Percentiles rank a stretch among this genome's conserved stretches.
phyloP scores from a whole-genome alignment of 1,139 yeast species.

The Blastobotrys indianensis region DNA sequence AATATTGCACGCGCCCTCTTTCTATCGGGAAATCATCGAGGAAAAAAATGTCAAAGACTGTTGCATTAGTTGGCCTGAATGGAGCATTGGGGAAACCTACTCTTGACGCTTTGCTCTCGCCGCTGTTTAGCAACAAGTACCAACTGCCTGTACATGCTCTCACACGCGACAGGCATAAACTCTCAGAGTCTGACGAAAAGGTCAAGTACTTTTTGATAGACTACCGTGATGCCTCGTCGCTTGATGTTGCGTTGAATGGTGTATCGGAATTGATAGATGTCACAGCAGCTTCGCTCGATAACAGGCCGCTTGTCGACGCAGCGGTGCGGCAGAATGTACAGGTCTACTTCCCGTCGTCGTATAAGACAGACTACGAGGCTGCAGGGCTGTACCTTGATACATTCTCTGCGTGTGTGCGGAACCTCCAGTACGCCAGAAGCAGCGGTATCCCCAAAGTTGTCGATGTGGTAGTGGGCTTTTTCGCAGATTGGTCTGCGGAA shows the following conservation, averaged over 20 bases:
- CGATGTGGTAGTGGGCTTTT: background rate
- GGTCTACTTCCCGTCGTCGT: constrained; percentile 57
- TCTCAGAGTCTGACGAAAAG: constrained; percentile 33
- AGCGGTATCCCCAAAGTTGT: constrained; percentile 1
- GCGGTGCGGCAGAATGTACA: constrained; percentile 42
- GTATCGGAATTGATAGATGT: constrained; percentile 46
- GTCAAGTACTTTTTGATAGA: constrained; percentile 18
- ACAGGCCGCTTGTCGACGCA: constrained; percentile 32
- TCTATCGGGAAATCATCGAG: no score
- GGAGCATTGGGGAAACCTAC: constrained; percentile 49
- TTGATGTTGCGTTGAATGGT: constrained; percentile 38
- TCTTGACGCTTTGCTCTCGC: constrained; percentile 38
- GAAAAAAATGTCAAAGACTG: no score
- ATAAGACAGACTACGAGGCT: constrained; percentile 44
- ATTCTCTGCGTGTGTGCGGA: background rate
- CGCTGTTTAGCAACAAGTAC: constrained; percentile 41
- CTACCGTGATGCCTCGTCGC: constrained; percentile 20
- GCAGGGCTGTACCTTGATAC: constrained; percentile 3
- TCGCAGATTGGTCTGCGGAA: constrained; percentile 5
- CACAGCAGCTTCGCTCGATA: constrained; percentile 28
- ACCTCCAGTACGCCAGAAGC: background rate
- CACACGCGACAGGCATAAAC: constrained; percentile 41
- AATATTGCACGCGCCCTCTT: no score
- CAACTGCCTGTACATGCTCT: constrained; percentile 48
- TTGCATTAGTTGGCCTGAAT: constrained; percentile 51